Base-by-base conservation (phyloP, 495 filamentous ascomycete species). In the Cercophora scortea region DNA sequence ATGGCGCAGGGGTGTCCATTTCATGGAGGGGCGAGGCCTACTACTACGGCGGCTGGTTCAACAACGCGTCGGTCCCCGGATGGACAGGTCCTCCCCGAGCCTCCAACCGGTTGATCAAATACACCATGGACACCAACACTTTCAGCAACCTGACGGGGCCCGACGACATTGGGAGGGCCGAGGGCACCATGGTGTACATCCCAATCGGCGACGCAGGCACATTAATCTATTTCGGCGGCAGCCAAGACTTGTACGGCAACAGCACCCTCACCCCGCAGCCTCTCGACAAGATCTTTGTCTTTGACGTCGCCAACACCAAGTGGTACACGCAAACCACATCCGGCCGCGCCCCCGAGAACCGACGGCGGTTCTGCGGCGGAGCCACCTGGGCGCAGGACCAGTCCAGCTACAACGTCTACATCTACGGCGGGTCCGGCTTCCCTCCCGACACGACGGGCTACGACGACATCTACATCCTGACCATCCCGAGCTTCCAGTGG, bases 21-120 rank as follows among this genome's bases (percentile, higher is more conserved):
- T 53, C 63, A 0, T 46, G 48, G 17, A 25, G 61, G 6, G 63
- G 63, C 4, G 61, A 66, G 45, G 63, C 47, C 0, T 66, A 60
- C 43, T 62, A 64, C 52, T 64, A 61, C 17, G 78, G 78, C 41
- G 78, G 78, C 42, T 80, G 70, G 70, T 55, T 75, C 49, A 71
- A 64, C 43, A 70, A 75, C 47, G 57, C 55, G 8, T 74, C 74
- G 2, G 66, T 73, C 1, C 62, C 68, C 0, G 71, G 68, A 15
- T 80, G 73, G 76, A 17, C 49, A 6, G 59, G 59, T 0, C 47
- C 53, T 8, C 42, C 43, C 2, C 36, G 10, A 8, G 60, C 60
- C n/a, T 54, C 53, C 5, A 49, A 50, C 10, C 32, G 45, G 8
- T 18, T 62, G 16, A 42, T 60, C 32, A 60, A 60, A 34, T 62